These are phyloP conservation scores for Cynanchum wilfordii DNA, from an alignment of 257 asterid species.

Conservation along the genomic window DNA sequence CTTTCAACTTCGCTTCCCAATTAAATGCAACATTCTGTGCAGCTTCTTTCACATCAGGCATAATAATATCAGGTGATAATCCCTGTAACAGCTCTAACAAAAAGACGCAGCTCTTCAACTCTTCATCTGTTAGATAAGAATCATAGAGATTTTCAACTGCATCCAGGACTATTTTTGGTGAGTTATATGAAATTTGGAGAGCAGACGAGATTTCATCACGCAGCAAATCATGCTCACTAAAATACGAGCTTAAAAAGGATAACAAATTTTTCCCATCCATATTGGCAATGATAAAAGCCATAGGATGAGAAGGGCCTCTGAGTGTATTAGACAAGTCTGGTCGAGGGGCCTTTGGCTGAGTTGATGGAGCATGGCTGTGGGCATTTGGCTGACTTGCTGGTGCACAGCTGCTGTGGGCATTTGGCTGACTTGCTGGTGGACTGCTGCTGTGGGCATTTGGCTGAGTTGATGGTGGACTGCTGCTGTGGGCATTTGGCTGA, in stretches of 20 bases:
- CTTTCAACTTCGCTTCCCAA: conserved; percentile 9
- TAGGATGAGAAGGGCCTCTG: conserved; percentile 5
- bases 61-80: conserved; percentile 8
- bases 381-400: too few relatives aligned
- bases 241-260: conserved; percentile 1
- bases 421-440: too few relatives aligned
- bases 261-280: conserved; percentile 12
- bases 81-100: conserved; percentile 15
- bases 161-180: conserved; percentile 10
- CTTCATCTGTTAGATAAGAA: background rate
- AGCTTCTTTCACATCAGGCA: conserved; percentile 5
- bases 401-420: too few relatives aligned
- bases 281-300: conserved; percentile 22
- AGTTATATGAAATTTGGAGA: conserved; percentile 7
- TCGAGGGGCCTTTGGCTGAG: too few relatives aligned
- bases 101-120: conserved; percentile 11
- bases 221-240: conserved; percentile 3
- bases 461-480: too few relatives aligned
- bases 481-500: too few relatives aligned
- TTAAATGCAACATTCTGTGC: conserved; percentile 13
- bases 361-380: too few relatives aligned
- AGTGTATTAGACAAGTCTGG: conserved; percentile 10
- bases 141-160: conserved; percentile 13
- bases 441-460: too few relatives aligned
- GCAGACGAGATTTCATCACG: conserved; percentile 1